Conservation (phyloP, 2,329 filamentous ascomycete species). For the Diplodia corticola region DNA sequence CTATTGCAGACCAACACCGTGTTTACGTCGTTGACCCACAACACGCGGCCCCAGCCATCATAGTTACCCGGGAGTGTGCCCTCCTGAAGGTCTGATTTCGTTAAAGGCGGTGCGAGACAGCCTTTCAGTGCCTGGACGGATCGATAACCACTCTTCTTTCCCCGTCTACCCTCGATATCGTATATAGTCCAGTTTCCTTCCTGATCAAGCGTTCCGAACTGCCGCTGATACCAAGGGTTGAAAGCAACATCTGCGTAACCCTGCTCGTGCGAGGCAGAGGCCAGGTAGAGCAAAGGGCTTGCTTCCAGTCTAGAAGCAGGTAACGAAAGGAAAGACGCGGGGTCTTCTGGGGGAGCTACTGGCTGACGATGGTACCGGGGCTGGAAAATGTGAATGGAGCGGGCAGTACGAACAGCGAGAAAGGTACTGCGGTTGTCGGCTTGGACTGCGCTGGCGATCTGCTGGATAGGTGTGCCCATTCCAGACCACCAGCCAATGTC, state of each 20-base stretch:
- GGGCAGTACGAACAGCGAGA: constrained; percentile 52
- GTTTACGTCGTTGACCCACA: constrained; percentile 50
- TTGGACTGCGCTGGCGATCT: constrained; percentile 53
- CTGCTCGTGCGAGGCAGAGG: constrained; percentile 52
- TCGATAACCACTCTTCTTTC: background rate
- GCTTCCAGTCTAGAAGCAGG: constrained; percentile 56
- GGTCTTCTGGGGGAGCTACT: constrained; percentile 21
- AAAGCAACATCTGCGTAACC: constrained; percentile 66
- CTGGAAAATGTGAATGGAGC: constrained; percentile 43
- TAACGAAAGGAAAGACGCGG: constrained; percentile 26
- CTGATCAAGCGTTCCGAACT: constrained; percentile 67
- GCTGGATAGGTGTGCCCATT: constrained; percentile 55
- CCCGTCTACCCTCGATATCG: constrained; percentile 34
- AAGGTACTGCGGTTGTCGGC: constrained; percentile 45
- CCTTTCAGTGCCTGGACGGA: constrained; percentile 22
- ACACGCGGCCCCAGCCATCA: constrained; percentile 54
- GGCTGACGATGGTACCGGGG: constrained; percentile 29
- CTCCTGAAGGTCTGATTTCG: constrained; percentile 32
- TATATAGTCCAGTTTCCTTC: constrained; percentile 68
- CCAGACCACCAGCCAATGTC: constrained; percentile 58
- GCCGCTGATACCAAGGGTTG: constrained; percentile 60
- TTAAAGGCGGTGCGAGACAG: constrained; percentile 15
- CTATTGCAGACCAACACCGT: constrained; percentile 58
- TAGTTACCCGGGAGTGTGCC: constrained; percentile 36
- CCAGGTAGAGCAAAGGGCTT: constrained; percentile 58